phyloP scores from a whole-genome alignment of 495 filamentous ascomycete species.

The Aspergillus conjunctus region DNA sequence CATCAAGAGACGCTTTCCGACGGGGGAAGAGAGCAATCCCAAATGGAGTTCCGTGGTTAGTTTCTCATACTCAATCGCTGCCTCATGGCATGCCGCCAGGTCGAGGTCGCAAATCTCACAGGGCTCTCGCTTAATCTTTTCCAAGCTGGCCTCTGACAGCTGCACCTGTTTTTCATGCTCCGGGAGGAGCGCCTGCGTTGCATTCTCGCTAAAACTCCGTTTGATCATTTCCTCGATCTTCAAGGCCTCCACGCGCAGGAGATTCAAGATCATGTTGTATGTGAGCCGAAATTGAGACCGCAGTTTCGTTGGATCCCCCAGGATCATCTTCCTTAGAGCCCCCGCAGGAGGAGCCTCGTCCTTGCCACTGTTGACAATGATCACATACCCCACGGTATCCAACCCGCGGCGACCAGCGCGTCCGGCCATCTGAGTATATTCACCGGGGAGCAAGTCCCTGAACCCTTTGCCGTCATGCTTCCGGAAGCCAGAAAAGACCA shows the following conservation, averaged over 20 bases:
- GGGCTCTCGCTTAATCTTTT: constrained; percentile 81
- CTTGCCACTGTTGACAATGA: constrained; percentile 79
- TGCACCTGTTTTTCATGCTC: constrained; percentile 94
- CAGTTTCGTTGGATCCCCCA: constrained; percentile 93
- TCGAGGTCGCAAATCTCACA: constrained; percentile 82
- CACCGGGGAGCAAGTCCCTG: constrained; percentile 87
- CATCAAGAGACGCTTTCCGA: constrained; percentile 77
- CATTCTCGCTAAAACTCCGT: constrained; percentile 96
- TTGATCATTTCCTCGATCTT: constrained; percentile 99
- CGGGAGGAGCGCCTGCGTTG: constrained; percentile 92
- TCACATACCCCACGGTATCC: constrained; percentile 89
- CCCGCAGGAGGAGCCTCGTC: constrained; percentile 87
- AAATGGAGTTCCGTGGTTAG: constrained; percentile 74
- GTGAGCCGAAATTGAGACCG: constrained; percentile 95
- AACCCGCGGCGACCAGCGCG: constrained; percentile 91
- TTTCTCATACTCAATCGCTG: constrained; percentile 73
- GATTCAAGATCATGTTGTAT: constrained; percentile 98
- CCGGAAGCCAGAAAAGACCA: constrained; percentile 95
- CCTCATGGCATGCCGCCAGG: constrained; percentile 74
- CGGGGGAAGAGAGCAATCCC: constrained; percentile 67
- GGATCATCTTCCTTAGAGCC: constrained; percentile 86
- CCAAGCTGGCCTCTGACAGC: constrained; percentile 87
- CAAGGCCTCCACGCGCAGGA: constrained; percentile 90
- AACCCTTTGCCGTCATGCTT: constrained; percentile 93
- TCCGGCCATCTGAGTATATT: constrained; percentile 99